phyloP scores from a whole-genome alignment of 495 filamentous ascomycete species.

The Penicillium atrosanguineum region DNA sequence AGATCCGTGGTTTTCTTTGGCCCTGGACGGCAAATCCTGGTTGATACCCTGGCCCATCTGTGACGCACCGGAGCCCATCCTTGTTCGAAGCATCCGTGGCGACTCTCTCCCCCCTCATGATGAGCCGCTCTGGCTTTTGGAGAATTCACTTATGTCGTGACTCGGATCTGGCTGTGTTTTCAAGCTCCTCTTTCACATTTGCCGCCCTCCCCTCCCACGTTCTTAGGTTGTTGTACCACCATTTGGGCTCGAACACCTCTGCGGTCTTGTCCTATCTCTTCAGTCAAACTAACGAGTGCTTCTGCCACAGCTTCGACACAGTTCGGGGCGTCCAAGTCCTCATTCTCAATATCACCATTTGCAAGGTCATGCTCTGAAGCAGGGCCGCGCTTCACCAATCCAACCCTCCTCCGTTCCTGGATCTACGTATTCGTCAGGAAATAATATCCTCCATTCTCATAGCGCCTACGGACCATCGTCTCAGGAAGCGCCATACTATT shows the following conservation, averaged over 20 bases:
- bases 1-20: conserved; percentile 21
- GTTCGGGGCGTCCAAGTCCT: conserved; percentile 25
- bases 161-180: conserved; percentile 21
- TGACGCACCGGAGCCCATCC: conserved; percentile 22
- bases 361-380: conserved; percentile 63
- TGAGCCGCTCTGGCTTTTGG: conserved; percentile 7
- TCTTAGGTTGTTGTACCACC: conserved; percentile 24
- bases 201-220: conserved; percentile 15
- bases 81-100: conserved; percentile 23
- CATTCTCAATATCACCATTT: conserved; percentile 51
- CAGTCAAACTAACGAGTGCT: conserved; percentile 24
- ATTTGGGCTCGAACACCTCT: conserved; percentile 15
- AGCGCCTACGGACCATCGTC: conserved; percentile 56
- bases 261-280: conserved; percentile 3
- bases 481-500: conserved; percentile 71
- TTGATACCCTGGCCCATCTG: conserved; percentile 21
- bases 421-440: conserved; percentile 54
- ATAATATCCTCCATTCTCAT: conserved; percentile 44
- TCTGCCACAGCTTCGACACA: conserved; percentile 36
- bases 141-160: conserved; percentile 19
- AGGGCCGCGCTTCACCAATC: conserved; percentile 50
- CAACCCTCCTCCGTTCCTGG: conserved; percentile 47
- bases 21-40: conserved; percentile 24
- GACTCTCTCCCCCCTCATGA: conserved; percentile 7
- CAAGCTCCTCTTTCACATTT: conserved; percentile 10